These are phyloP conservation scores for Phialocephala subalpina DNA, from an alignment of 2,329 filamentous ascomycete species.

Conservation along the genomic window DNA sequence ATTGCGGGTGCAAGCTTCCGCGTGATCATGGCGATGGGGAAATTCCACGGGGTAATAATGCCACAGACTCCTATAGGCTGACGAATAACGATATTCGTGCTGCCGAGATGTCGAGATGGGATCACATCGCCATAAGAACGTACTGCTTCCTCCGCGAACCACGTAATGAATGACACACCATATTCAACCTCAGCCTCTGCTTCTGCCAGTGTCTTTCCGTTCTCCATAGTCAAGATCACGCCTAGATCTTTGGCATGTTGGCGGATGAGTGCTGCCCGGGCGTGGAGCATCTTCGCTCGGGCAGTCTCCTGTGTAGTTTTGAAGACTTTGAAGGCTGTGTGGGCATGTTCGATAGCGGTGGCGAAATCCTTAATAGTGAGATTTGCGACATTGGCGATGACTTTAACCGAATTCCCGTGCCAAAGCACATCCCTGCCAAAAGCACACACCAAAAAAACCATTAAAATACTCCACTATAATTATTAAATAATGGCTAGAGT, in stretches of 20 bases:
- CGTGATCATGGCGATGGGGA: slow-evolving; percentile 56
- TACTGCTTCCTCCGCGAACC: slow-evolving; percentile 64
- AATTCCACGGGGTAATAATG: slow-evolving; percentile 48
- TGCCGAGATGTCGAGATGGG: slow-evolving; percentile 14
- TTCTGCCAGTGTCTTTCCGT: slow-evolving; percentile 57
- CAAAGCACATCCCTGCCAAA: too few species aligned
- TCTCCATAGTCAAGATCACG: slow-evolving; percentile 64
- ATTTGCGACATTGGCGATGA: too few species aligned
- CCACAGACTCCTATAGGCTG: slow-evolving; percentile 43
- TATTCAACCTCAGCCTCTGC: slow-evolving; percentile 59
- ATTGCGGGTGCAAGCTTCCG: slow-evolving; percentile 60
- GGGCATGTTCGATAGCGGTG: slow-evolving; percentile 61
- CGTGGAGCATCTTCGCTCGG: slow-evolving; percentile 65
- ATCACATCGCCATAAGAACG: slow-evolving; percentile 68
- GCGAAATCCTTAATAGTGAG: too few species aligned
- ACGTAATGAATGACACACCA: slow-evolving; percentile 56
- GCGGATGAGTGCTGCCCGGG: slow-evolving; percentile 68
- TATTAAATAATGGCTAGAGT: too few species aligned
- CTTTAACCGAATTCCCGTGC: too few species aligned
- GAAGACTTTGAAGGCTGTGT: slow-evolving; percentile 65
- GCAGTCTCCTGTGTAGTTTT: slow-evolving; percentile 63
- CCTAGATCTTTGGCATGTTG: slow-evolving; percentile 66
- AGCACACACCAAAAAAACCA: too few species aligned
- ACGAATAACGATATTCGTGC: slow-evolving; percentile 52
- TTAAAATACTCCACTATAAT: too few species aligned